These are phyloP conservation scores for Globisporangium sylvaticum DNA, from an alignment of 352 stramenopile genomes.

Conservation along the genomic window DNA sequence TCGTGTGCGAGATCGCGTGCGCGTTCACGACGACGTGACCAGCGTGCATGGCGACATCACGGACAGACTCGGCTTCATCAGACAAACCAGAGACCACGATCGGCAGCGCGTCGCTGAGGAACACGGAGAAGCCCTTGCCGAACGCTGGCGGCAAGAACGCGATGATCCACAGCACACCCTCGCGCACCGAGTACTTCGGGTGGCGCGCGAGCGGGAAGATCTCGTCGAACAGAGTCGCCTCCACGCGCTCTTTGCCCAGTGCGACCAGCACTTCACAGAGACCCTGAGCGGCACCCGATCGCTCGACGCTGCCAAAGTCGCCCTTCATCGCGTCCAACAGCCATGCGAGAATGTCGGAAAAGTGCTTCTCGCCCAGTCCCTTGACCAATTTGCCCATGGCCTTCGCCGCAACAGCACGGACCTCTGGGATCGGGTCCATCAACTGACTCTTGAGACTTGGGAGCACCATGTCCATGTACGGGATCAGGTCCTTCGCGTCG, in stretches of 20 bases:
- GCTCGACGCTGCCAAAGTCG: constrained; percentile 94
- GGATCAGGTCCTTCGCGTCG: constrained; percentile 95
- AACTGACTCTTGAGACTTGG: constrained; percentile 93
- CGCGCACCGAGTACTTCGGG: constrained; percentile 92
- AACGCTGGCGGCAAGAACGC: constrained; percentile 97
- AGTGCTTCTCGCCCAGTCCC: constrained; percentile 94
- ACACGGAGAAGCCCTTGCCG: constrained; percentile 90
- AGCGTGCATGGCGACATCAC: constrained; percentile 96
- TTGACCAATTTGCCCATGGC: constrained; percentile 94
- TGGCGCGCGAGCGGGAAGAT: constrained; percentile 95
- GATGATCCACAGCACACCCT: constrained; percentile 99
- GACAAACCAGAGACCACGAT: constrained; percentile 97
- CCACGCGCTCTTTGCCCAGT: constrained; percentile 73
- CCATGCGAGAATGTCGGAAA: constrained; percentile 96
- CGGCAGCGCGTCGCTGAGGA: constrained; percentile 94
- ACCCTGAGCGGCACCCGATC: constrained; percentile 97
- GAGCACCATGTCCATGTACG: constrained; percentile 97
- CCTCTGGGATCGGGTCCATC: constrained; percentile 93
- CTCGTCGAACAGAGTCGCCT: constrained; percentile 84
- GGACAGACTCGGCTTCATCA: constrained; percentile 97
- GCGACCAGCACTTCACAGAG: constrained; percentile 95
- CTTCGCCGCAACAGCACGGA: constrained; percentile 93
- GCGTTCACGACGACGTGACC: constrained; percentile 97
- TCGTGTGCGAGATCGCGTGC: constrained; percentile 94
- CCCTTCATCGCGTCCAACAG: constrained; percentile 95